A percentile compares a stretch with the other conserved stretches of the same genome.
phyloP scores from a whole-genome alignment of 176 grass and related monocot species.

The Lolium rigidum region DNA sequence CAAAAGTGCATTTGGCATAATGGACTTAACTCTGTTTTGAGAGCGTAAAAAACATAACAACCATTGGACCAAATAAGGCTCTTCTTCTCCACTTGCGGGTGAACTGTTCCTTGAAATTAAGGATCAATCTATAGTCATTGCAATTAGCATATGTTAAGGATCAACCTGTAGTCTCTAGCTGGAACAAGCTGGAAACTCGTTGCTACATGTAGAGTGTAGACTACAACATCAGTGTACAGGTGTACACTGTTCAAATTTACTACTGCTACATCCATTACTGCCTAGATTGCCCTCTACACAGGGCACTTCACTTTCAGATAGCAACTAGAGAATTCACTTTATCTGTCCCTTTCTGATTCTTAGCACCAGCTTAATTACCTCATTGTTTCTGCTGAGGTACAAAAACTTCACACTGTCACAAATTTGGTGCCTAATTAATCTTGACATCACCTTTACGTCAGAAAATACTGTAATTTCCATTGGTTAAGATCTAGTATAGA shows the following conservation, averaged over 20 bases:
- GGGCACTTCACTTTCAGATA: conserved; percentile 33
- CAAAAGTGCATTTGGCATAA: no score
- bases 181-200: conserved; percentile 7
- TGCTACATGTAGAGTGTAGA: background rate
- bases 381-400: background rate
- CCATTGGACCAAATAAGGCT: no score
- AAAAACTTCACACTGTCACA: background rate
- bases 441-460: background rate
- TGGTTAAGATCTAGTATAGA: background rate
- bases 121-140: background rate
- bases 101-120: background rate
- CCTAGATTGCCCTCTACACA: conserved; percentile 2
- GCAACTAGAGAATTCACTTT: background rate
- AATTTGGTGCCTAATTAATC: no score
- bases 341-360: no score
- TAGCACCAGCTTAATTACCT: background rate
- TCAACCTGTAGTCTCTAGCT: background rate
- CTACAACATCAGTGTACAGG: background rate
- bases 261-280: background rate
- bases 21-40: background rate
- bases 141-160: background rate
- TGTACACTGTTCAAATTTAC: background rate
- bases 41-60: background rate
- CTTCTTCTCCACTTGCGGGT: background rate
- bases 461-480: background rate